phyloP scores from a whole-genome alignment of 495 filamentous ascomycete genomes.

The Penicillium robsamsonii region DNA sequence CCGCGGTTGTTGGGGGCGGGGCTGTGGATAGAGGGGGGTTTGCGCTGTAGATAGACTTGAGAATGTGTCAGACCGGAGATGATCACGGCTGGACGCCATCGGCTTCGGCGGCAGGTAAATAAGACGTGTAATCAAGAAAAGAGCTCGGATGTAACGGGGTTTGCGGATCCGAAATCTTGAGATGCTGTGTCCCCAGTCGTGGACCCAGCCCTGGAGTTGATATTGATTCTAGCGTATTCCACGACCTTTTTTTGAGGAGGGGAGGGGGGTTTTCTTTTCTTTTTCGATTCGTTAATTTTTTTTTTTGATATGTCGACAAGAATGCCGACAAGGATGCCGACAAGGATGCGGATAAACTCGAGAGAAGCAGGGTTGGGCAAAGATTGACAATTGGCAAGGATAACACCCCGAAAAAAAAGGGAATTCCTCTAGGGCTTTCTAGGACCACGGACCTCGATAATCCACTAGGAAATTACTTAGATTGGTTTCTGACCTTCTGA shows the following conservation, averaged over 20 bases:
- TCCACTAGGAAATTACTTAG: not conserved
- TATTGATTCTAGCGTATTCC: constrained; percentile 20
- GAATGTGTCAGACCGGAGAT: constrained; percentile 21
- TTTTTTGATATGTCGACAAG: not conserved
- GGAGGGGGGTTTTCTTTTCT: not conserved
- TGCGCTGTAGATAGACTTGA: constrained; percentile 7
- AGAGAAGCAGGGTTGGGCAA: not conserved
- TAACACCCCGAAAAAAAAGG: not conserved
- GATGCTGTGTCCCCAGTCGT: constrained; percentile 13
- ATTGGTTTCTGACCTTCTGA: not conserved
- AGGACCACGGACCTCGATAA: not conserved
- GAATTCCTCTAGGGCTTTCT: not conserved
- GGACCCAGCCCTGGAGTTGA: constrained; percentile 1
- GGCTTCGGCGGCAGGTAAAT: constrained; percentile 17
- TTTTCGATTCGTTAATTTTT: not conserved
- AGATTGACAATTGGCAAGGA: constrained; percentile 9
- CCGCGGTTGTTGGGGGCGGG: constrained; percentile 28
- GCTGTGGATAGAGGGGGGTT: constrained; percentile 17
- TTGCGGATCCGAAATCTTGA: constrained; percentile 21
- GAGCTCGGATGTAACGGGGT: constrained; percentile 39
- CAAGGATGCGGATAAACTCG: not conserved
- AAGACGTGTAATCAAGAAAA: constrained; percentile 11
- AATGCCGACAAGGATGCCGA: not conserved
- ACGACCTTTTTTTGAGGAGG: constrained; percentile 3
- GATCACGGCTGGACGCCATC: constrained; percentile 29